A percentile compares a stretch with the other conserved stretches of the same genome.
phyloP scores from a whole-genome alignment of 106 monocot genomes.

The Allium sativum region DNA sequence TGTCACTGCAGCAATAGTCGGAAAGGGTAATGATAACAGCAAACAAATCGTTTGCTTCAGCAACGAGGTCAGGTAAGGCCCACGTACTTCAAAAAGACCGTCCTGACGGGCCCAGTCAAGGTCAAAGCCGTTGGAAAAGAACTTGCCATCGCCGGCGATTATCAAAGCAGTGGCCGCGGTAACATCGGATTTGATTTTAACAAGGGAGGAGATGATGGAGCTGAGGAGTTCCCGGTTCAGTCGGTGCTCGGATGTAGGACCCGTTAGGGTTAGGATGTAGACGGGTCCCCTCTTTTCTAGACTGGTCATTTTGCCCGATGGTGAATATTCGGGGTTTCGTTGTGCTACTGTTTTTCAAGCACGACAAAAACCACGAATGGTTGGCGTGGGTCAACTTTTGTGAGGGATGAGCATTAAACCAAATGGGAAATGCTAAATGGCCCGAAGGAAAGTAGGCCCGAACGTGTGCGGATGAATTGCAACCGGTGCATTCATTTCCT shows the following conservation, averaged over 20 bases:
- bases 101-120: not conserved
- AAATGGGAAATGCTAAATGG: too few relatives aligned
- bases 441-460: too few relatives aligned
- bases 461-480: too few relatives aligned
- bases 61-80: not conserved
- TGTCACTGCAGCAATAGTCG: conserved; percentile 2
- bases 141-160: conserved; percentile 58
- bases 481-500: too few relatives aligned
- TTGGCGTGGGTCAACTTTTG: too few relatives aligned
- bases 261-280: conserved; percentile 8
- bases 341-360: too few relatives aligned
- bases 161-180: conserved; percentile 56
- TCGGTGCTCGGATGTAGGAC: conserved; percentile 2
- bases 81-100: not conserved
- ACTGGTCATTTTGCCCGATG: not conserved
- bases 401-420: too few relatives aligned
- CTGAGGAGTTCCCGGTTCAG: not conserved
- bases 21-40: not conserved
- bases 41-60: not conserved
- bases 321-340: not conserved
- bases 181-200: not conserved
- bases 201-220: not conserved
- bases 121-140: conserved; percentile 41
- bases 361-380: too few relatives aligned
- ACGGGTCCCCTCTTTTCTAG: not conserved